A percentile compares a stretch with the other conserved stretches of the same genome.
Evolutionary conservation across 1,139 yeast species (phyloP).

Genomic region (Pichia sp.): DNA sequence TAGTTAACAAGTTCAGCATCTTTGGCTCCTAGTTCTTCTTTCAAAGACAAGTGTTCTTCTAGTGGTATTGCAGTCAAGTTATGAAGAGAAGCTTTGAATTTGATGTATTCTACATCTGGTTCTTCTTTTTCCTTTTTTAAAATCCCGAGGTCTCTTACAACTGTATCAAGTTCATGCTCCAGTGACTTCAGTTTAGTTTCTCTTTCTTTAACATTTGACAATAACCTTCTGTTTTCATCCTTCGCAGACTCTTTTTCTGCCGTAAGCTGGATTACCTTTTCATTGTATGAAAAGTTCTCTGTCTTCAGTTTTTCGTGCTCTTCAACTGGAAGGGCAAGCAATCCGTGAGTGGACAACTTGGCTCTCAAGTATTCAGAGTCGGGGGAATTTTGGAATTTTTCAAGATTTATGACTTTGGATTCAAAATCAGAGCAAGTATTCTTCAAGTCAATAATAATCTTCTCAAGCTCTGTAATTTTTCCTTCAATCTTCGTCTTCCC

Average conservation of each 20-base stretch:
- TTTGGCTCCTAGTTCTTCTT: constrained; percentile 7
- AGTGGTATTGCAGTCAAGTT: constrained; percentile 32
- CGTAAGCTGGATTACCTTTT: neutral
- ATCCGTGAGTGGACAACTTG: constrained; percentile 15
- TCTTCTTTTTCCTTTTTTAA: constrained; percentile 9
- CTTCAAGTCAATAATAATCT: constrained; percentile 20
- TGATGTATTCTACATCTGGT: constrained; percentile 24
- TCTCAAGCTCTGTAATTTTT: constrained; percentile 24
- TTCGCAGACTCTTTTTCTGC: neutral
- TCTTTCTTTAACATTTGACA: neutral
- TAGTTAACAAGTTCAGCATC: neutral
- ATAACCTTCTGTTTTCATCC: neutral
- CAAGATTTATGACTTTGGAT: constrained; percentile 2
- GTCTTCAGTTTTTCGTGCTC: constrained; percentile 1
- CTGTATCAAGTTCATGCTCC: neutral
- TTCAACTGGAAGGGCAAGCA: constrained; percentile 5
- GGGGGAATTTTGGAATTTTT: constrained; percentile 27
- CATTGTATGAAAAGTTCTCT: neutral
- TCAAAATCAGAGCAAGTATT: constrained; percentile 6
- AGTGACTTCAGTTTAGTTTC: constrained; percentile 5
- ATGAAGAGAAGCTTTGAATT: constrained; percentile 28
- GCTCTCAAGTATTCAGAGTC: constrained; percentile 30
- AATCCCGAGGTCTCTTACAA: neutral
- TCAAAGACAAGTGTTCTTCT: constrained; percentile 23
- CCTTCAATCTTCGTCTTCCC: constrained; percentile 3